A percentile compares a stretch with the other conserved stretches of the same genome.
These are phyloP conservation scores for Fusarium ambrosium DNA, from an alignment of 2,329 filamentous ascomycete species.

Conservation along the genomic window DNA sequence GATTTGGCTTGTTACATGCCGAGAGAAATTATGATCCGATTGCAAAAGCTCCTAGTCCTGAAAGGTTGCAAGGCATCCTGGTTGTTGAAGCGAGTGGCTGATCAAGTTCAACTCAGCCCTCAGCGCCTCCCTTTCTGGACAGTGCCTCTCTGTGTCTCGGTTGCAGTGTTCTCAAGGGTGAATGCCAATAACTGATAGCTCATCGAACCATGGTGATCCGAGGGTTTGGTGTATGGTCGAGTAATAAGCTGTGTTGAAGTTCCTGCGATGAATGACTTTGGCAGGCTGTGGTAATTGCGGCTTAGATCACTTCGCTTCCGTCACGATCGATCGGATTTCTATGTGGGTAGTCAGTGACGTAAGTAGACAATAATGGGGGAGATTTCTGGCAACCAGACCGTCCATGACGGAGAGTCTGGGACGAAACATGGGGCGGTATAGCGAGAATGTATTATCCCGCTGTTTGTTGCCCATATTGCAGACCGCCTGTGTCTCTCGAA, in stretches of 20 bases:
- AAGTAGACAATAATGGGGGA: background rate
- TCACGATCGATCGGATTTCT: background rate
- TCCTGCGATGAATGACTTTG: background rate
- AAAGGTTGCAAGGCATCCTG: constrained; percentile 29
- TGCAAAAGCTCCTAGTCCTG: constrained; percentile 15
- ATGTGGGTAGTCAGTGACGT: background rate
- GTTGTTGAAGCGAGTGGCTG: constrained; percentile 8
- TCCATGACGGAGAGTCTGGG: background rate
- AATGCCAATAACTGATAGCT: background rate
- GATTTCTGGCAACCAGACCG: background rate
- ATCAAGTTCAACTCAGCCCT: constrained; percentile 11
- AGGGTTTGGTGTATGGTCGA: background rate
- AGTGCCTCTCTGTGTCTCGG: constrained; percentile 13
- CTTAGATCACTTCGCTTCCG: background rate
- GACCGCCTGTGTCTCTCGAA: background rate
- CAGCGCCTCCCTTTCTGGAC: constrained; percentile 11
- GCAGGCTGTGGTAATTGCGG: background rate
- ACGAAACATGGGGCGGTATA: background rate
- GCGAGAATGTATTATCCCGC: background rate
- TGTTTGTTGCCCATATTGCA: background rate
- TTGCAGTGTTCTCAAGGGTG: background rate
- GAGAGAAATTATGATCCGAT: constrained; percentile 16
- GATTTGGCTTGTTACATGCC: constrained; percentile 25
- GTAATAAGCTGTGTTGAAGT: background rate
- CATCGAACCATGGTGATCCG: constrained; percentile 1